A percentile compares a stretch with the other conserved stretches of the same genome.
Evolutionary conservation across 73 alveolate species (phyloP).

Genomic region (Paramecium octaurelia): DNA sequence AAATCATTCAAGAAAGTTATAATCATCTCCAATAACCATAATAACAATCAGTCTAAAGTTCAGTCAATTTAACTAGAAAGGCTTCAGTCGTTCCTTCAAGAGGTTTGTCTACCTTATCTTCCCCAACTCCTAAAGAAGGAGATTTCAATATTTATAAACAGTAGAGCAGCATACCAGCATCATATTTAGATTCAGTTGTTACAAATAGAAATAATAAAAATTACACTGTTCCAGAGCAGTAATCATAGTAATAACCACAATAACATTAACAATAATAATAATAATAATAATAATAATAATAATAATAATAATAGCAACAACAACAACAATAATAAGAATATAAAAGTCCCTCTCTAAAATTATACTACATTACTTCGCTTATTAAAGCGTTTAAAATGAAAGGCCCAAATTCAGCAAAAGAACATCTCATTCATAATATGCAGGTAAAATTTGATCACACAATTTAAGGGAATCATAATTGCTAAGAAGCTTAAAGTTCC

Average conservation of each 20-base stretch:
- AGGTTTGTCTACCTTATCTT: not conserved
- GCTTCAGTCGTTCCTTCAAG: not conserved
- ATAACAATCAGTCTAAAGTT: not conserved
- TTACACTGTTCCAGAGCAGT: not conserved
- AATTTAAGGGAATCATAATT: not conserved
- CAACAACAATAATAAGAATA: not conserved
- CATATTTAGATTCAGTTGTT: constrained; percentile 28
- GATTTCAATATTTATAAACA: constrained; percentile 27
- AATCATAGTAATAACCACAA: not conserved
- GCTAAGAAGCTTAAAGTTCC: constrained; percentile 12
- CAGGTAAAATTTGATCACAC: not conserved
- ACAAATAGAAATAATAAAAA: not conserved
- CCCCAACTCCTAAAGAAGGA: not conserved
- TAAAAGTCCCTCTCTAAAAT: not conserved
- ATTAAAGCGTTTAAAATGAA: constrained; percentile 27
- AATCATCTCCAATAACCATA: not conserved
- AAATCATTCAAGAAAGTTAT: constrained; percentile 14
- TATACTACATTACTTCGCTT: constrained; percentile 6
- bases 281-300: not conserved
- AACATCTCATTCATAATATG: constrained; percentile 10
- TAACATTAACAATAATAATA: not conserved
- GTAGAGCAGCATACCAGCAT: not conserved
- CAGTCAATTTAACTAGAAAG: not conserved
- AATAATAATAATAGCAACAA: not conserved
- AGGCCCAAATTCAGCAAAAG: constrained; percentile 49